phyloP scores from a whole-genome alignment of 2,329 filamentous ascomycete species.

The Botrytis elliptica region DNA sequence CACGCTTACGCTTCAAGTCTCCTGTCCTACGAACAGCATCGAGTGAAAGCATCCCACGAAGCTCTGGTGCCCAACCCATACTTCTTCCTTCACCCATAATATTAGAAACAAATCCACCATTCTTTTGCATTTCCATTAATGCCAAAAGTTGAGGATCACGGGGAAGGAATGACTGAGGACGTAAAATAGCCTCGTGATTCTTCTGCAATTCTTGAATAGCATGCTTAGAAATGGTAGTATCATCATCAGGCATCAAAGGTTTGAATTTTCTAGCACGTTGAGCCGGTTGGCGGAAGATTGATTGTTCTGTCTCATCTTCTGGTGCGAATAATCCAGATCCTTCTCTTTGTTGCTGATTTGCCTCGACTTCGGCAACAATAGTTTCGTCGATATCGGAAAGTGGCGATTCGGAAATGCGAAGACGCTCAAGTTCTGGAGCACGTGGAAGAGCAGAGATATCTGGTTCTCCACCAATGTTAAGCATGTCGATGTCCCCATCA shows the following conservation, averaged over 20 bases:
- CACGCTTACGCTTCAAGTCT: conserved; percentile 90
- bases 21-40: conserved; percentile 73
- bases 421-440: conserved; percentile 50
- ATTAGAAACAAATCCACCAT: conserved; percentile 82
- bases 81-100: conserved; percentile 80
- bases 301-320: conserved; percentile 52
- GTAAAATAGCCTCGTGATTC: conserved; percentile 83
- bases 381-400: conserved; percentile 68
- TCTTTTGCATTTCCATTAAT: conserved; percentile 88
- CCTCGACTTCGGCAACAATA: conserved; percentile 58
- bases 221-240: conserved; percentile 72
- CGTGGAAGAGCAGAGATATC: conserved; percentile 50
- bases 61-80: conserved; percentile 83
- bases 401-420: conserved; percentile 66
- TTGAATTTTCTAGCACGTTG: conserved; percentile 76
- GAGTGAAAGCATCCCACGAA: conserved; percentile 87
- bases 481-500: conserved; percentile 65
- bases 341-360: conserved; percentile 48
- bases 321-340: conserved; percentile 59
- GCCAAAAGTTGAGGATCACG: conserved; percentile 83
- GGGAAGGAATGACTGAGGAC: conserved; percentile 77
- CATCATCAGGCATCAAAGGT: conserved; percentile 72
- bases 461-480: conserved; percentile 60
- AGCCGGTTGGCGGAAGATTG: conserved; percentile 64
- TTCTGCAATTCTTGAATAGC: conserved; percentile 85